A percentile compares a stretch with the other conserved stretches of the same genome.
These are phyloP conservation scores for Scleroderma citrinum DNA, from an alignment of 768 basidiomycete genomes.

Conservation along the genomic window DNA sequence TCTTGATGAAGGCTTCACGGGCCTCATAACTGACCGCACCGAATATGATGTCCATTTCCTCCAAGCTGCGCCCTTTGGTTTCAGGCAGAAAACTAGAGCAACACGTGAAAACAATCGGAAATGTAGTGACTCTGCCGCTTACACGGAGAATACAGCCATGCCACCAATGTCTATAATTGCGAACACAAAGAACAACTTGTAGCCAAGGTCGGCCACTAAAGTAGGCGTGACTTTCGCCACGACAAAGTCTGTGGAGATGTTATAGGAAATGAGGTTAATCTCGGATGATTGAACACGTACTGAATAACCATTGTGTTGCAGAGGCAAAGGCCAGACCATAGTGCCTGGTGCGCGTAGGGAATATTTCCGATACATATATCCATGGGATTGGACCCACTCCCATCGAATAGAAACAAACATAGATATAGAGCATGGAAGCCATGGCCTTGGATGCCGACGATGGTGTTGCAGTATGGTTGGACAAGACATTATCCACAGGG, in stretches of 20 bases:
- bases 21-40: slow-evolving; percentile 52
- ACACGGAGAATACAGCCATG: slow-evolving; percentile 66
- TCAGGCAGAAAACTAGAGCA: slow-evolving; percentile 48
- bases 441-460: slow-evolving; percentile 61
- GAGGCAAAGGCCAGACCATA: slow-evolving; percentile 74
- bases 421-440: slow-evolving; percentile 84
- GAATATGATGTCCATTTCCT: slow-evolving; percentile 54
- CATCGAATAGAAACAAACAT: slow-evolving; percentile 84
- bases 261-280: background rate
- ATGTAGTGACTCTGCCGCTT: slow-evolving; percentile 11
- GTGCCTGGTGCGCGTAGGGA: slow-evolving; percentile 78
- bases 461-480: slow-evolving; percentile 23
- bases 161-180: slow-evolving; percentile 44
- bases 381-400: slow-evolving; percentile 72
- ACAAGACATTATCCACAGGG: slow-evolving; percentile 40
- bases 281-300: slow-evolving; percentile 34
- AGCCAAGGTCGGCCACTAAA: slow-evolving; percentile 53
- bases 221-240: slow-evolving; percentile 62
- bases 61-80: slow-evolving; percentile 51
- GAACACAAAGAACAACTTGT: slow-evolving; percentile 49
- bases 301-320: slow-evolving; percentile 80
- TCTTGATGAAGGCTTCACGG: slow-evolving; percentile 47
- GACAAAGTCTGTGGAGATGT: slow-evolving; percentile 48
- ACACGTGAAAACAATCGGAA: background rate
- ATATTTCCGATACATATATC: slow-evolving; percentile 78